Base-by-base conservation (phyloP, 108 stramenopile genomes). In the Cyclostephanos invisitatus region DNA sequence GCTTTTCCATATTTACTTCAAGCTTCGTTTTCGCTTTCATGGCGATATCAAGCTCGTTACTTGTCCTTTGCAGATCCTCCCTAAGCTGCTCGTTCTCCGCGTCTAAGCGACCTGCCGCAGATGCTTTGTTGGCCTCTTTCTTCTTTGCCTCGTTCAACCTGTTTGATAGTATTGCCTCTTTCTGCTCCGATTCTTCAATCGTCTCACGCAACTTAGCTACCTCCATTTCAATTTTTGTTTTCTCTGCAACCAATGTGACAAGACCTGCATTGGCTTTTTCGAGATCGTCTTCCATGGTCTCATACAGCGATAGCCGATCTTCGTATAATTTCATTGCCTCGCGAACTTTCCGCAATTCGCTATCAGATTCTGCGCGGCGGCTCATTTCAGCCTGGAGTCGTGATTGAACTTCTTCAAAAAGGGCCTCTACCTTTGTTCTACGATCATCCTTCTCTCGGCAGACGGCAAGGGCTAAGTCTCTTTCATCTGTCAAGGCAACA, bases 81-180 rank as follows among this genome's bases (percentile, higher is more conserved):
- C 82, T 78, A n/a, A 89, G 49, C 18, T 67, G 62, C 36, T 89
- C 78, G 14, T 83, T 76, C 20, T 89, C 81, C 53, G 78, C 83
- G 50, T 89, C 89, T 40, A 86, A 76, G 51, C 79, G 72, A 49
- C 88, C 88, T 0, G 88, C 89, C 5, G 64, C 62, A 62, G 82
- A 77, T 32, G 85, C 70, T 68, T 86, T 90, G 44, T 66, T 85
- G 12, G 88, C 86, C 67, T 89, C 89, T 64, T 89, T 85, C 65
- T 90, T 93, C 68, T 88, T 90, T 7, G 87, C 88, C 12, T 76
- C 88, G 73, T 93, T 90, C 53, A 93, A 64, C 38, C 85, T 72
- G 53, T 84, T 90, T 0, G 89, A 86, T 54, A 90, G 56, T 7
- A 89, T 71, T 37, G 76, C 78, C 67, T 86, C 87, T 67, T 80